Conservation (phyloP, 164 flowering plant species). For the Aristolochia contorta region DNA sequence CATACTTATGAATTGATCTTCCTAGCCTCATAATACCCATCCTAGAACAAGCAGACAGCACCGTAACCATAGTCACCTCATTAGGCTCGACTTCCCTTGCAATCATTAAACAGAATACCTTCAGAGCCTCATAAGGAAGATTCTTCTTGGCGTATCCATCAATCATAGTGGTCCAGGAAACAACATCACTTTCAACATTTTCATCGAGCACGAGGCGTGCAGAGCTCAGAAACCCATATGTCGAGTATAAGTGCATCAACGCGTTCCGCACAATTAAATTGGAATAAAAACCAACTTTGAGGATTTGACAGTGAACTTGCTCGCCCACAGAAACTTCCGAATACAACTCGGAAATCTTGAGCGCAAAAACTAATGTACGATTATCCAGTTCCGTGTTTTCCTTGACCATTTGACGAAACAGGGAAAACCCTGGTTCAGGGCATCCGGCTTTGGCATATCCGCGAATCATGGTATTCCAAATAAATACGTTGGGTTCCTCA, state of each 20-base stretch:
- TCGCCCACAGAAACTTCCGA: slow-evolving; percentile 20
- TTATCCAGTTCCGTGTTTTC: slow-evolving; percentile 37
- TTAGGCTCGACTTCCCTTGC: slow-evolving; percentile 32
- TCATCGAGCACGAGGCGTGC: slow-evolving; percentile 40
- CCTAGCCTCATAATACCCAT: slow-evolving; percentile 37
- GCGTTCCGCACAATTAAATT: slow-evolving; percentile 43
- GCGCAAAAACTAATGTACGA: slow-evolving; percentile 42
- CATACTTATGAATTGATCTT: slow-evolving; percentile 26
- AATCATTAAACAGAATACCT: slow-evolving; percentile 37
- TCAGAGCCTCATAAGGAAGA: slow-evolving; percentile 33
- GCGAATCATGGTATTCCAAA: slow-evolving; percentile 39
- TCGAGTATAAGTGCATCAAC: slow-evolving; percentile 42
- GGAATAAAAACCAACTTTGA: slow-evolving; percentile 36
- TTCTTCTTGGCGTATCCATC: slow-evolving; percentile 33
- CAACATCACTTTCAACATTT: slow-evolving; percentile 38
- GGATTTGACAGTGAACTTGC: slow-evolving; percentile 28
- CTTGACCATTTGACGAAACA: slow-evolving; percentile 37
- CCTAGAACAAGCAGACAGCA: slow-evolving; percentile 50
- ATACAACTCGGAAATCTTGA: slow-evolving; percentile 40
- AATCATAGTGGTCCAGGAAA: slow-evolving; percentile 59
- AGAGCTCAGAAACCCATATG: slow-evolving; percentile 17
- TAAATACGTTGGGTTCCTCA: slow-evolving; percentile 5
- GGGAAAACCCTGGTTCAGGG: slow-evolving; percentile 22
- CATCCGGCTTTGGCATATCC: slow-evolving; percentile 23
- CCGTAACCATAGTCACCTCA: slow-evolving; percentile 61